Evolutionary conservation across 1,139 yeast species (phyloP), one percentile per base, ranked within the genome.

Genomic region (Protomyces inouyei): DNA sequence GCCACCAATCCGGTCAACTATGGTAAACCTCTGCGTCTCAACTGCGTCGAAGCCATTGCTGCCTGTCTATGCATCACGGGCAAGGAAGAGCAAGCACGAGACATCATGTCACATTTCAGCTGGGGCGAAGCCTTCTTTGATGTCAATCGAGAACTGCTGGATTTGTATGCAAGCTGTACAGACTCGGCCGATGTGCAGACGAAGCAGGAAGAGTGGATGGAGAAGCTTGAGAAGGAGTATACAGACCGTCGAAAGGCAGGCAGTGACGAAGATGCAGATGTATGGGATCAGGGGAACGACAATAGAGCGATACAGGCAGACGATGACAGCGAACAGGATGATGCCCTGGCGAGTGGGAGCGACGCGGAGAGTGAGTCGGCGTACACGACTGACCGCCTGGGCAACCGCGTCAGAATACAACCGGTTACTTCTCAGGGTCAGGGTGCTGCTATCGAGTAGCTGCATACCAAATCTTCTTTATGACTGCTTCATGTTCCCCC

Each of bases 1-100:
- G 65, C 61, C n/a, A 97, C 98, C 0, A 93, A 93, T 73, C 95
- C 97, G 21, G 98, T 95, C 10, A 93, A 93, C 74, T 95, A 95
- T 72, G 99, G 99, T 2, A 82, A 89, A 70, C 98, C 99, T 0
- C 92, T 98, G 98, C 83, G 86, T 71, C 78, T 93, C 66, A 93
- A 95, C 74, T 93, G 99, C 75, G 98, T 91, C 8, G 99, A 93
- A 73, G 98, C 98, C 0, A 76, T 95, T 52, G 98, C 98, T 0
- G 98, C 99, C 0, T 90, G 97, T 73, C 88, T 93, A 73, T 97
- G 97, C 1, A 92, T 93, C 68, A 93, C 91, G 0, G 98, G 98
- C 0, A 93, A 86, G 70, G 77, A 78, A 57, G 98, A 92, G 70
- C 90, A 95, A 95, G 98, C 98, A 0, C 83, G 81, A 51, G 80